These are phyloP conservation scores for Russula abietina DNA, from an alignment of 768 basidiomycete species.

Conservation along the genomic window DNA sequence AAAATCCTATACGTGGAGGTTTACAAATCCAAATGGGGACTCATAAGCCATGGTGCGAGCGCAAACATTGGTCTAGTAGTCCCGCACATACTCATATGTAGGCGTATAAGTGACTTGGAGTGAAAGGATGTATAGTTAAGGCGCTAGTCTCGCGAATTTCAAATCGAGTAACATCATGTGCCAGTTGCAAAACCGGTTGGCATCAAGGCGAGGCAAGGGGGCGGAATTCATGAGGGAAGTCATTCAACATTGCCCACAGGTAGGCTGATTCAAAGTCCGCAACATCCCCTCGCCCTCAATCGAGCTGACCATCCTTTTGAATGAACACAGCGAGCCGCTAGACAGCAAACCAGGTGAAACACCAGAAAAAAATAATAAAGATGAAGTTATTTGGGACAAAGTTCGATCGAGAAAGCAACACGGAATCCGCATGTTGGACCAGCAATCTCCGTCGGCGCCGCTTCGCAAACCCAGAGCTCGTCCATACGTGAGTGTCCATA, in stretches of 20 bases:
- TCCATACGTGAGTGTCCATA: not conserved
- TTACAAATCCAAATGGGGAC: not conserved
- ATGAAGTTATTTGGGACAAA: not conserved
- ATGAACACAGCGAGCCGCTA: too few relatives aligned
- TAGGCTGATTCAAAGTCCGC: not conserved
- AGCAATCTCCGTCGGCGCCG: not conserved
- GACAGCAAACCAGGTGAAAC: not conserved
- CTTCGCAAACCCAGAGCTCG: not conserved
- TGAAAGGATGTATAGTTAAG: not conserved
- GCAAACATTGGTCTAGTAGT: not conserved
- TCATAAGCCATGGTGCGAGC: not conserved
- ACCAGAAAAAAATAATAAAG: not conserved
- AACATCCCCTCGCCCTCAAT: not conserved
- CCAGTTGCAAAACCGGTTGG: not conserved
- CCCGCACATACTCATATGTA: not conserved
- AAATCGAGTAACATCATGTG: not conserved
- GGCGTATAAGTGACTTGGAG: not conserved
- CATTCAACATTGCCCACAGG: not conserved
- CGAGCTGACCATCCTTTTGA: not conserved
- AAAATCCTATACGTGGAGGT: not conserved
- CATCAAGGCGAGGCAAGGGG: constrained; percentile 11
- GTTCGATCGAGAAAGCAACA: constrained; percentile 3
- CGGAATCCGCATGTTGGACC: constrained; percentile 2
- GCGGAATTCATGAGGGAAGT: constrained; percentile 8
- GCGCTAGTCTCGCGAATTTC: not conserved